phyloP scores from a whole-genome alignment of 2,329 filamentous ascomycete genomes.

The Orbilia oligospora region DNA sequence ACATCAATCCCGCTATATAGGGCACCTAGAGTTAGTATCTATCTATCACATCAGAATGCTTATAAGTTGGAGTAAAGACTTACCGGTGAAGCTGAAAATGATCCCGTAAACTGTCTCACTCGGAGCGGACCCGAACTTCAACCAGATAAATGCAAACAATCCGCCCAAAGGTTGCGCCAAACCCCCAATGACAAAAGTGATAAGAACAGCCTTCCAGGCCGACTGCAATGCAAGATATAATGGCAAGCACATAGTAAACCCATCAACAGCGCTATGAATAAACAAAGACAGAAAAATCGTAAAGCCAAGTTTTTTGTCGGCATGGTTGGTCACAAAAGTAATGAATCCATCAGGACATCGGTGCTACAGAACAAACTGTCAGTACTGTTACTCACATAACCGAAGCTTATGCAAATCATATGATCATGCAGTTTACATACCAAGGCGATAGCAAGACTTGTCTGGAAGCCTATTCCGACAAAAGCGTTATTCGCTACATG shows the following conservation, averaged over 20 bases:
- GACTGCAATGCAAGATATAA: conserved; percentile 91
- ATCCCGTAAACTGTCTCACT: conserved; percentile 78
- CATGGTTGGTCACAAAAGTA: conserved; percentile 97
- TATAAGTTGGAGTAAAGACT: conserved; percentile 42
- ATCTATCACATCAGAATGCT: background rate
- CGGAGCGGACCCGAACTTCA: conserved; percentile 73
- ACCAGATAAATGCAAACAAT: conserved; percentile 86
- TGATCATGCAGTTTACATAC: conserved; percentile 15
- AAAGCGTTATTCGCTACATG: conserved; percentile 96
- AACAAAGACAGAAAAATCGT: conserved; percentile 95
- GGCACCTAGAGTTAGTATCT: background rate
- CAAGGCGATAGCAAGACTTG: conserved; percentile 91
- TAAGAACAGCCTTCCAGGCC: conserved; percentile 84
- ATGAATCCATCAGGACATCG: conserved; percentile 75
- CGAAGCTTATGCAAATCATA: background rate
- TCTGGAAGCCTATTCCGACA: conserved; percentile 94
- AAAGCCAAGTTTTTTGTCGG: conserved; percentile 87
- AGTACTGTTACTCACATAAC: background rate
- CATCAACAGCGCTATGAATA: conserved; percentile 98
- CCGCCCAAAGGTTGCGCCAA: conserved; percentile 90
- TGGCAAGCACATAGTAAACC: conserved; percentile 92
- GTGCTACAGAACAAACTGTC: conserved; percentile 28
- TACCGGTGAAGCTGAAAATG: conserved; percentile 83
- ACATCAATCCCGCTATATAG: conserved; percentile 84
- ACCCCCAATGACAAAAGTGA: conserved; percentile 86